These are phyloP conservation scores for Pilasporangium apinafurcum DNA, from an alignment of 352 stramenopile species.

Conservation along the genomic window DNA sequence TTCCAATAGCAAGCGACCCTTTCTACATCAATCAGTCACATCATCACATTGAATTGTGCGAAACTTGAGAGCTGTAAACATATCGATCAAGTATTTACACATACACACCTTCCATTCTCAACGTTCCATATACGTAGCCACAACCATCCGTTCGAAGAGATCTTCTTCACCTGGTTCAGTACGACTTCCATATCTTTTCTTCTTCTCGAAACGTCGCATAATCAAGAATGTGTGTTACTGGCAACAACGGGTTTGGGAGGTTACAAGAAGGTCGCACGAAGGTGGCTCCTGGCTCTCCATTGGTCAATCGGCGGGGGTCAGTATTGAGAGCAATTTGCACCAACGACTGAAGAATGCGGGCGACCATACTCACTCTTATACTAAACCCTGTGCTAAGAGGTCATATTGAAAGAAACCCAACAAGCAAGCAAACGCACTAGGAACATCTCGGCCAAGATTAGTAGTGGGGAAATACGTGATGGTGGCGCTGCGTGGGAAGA, in stretches of 20 bases:
- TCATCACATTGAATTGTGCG: too few species aligned
- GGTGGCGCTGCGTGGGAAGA: constrained; percentile 71
- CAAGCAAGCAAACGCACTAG: too few species aligned
- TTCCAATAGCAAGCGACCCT: not conserved
- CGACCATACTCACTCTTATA: too few species aligned
- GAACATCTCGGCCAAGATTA: too few species aligned
- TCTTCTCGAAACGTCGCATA: constrained; percentile 3
- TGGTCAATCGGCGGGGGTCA: too few species aligned
- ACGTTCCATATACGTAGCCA: constrained; percentile 1
- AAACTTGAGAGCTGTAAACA: not conserved
- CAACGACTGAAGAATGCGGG: too few species aligned
- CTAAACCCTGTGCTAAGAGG: too few species aligned
- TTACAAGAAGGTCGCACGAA: constrained; percentile 4
- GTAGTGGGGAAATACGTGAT: constrained; percentile 26
- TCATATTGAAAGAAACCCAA: too few species aligned
- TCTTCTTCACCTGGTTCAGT: not conserved
- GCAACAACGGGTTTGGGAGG: too few species aligned
- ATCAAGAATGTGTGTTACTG: not conserved
- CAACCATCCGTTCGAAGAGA: not conserved
- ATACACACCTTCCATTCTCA: not conserved
- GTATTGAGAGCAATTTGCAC: too few species aligned
- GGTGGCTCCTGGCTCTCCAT: too few species aligned
- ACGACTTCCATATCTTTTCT: constrained; percentile 4
- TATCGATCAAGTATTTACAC: not conserved
- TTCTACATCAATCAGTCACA: not conserved